Percentiles rank a stretch among this genome's conserved stretches.
Evolutionary conservation across 176 grass and related monocot species (phyloP).

Genomic region (Lolium perenne): DNA sequence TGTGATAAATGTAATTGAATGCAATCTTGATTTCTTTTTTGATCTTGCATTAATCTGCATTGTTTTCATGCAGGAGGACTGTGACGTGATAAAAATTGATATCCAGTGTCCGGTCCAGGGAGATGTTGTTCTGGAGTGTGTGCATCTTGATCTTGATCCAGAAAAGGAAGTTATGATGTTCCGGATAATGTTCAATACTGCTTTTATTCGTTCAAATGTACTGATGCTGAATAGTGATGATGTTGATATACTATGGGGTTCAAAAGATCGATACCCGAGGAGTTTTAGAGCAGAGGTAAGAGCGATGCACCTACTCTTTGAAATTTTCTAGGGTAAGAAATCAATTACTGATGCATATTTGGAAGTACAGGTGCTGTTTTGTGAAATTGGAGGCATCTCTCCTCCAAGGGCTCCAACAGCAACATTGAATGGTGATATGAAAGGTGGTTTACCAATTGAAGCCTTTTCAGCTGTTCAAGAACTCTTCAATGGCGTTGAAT

Average conservation of each 20-base stretch:
- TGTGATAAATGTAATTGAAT: slow-evolving; percentile 24
- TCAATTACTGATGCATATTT: slow-evolving; percentile 39
- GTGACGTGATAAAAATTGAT: slow-evolving; percentile 98
- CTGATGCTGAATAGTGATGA: slow-evolving; percentile 93
- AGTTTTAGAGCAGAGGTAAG: slow-evolving; percentile 93
- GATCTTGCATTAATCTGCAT: slow-evolving; percentile 9
- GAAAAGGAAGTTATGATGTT: slow-evolving; percentile 99
- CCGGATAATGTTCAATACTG: slow-evolving; percentile 96
- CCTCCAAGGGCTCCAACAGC: slow-evolving; percentile 80
- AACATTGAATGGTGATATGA: slow-evolving; percentile 81
- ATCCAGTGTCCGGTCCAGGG: slow-evolving; percentile 97
- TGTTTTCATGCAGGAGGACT: slow-evolving; percentile 77
- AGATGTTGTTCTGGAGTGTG: slow-evolving; percentile 97
- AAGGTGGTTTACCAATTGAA: slow-evolving; percentile 95
- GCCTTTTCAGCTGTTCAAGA: slow-evolving; percentile 98
- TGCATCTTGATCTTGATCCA: slow-evolving; percentile 94
- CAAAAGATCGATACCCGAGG: slow-evolving; percentile 79
- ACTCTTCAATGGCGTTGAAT: slow-evolving; percentile 93
- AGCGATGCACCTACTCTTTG: not conserved
- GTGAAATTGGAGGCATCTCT: slow-evolving; percentile 80
- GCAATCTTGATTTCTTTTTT: slow-evolving; percentile 44
- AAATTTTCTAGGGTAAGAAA: slow-evolving; percentile 8
- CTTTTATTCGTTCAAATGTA: slow-evolving; percentile 94
- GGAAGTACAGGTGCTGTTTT: slow-evolving; percentile 81
- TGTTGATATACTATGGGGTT: slow-evolving; percentile 95